Base-by-base conservation (phyloP, 441 rosid genomes). In the Jatropha podagrica region DNA sequence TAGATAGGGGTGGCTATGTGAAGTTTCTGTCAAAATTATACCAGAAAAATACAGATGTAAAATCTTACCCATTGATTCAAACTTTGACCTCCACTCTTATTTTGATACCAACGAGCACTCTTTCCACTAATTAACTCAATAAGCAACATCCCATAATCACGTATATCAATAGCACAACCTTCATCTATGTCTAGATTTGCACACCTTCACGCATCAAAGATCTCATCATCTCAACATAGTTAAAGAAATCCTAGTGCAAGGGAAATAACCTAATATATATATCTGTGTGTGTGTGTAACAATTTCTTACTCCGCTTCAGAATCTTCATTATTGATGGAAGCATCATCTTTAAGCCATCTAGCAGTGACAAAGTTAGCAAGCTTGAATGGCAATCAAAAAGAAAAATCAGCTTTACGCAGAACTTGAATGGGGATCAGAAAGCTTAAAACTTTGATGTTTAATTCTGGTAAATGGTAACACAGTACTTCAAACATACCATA, bases 81-180 rank as follows among this genome's bases (percentile, higher is more conserved):
- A 61, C 81, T 74, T 67, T 80, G 80, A 54, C 71, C 80, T 32
- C 62, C 58, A n/a, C 6, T 23, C 51, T 74, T 74, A 15, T 70
- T 69, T 63, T 75, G 60, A 71, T 69, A 83, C 14, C 55, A 52
- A 9, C 49, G 20, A 61, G 78, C 86, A 71, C 64, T 81, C 72
- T 81, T 83, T 20, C 89, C 89, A 4, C 76, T 82, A 52, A 88
- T 80, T 65, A 86, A 85, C 81, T 88, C 88, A 61, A 88, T 54
- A 15, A 88, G 86, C 9, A 88, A 46, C 37, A 66, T 48, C 66
- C 87, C 89, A 23, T 84, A 86, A 65, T 66, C 87, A 37, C 55
- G 81, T 18, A 88, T 66, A 72, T 88, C 91, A 13, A 71, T 54
- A 40, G 69, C 64, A 40, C 77, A 76, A 6, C 32, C 59, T 74